Evolutionary conservation across 2,329 filamentous ascomycete species (phyloP), one percentile per base, ranked within the genome.

Genomic region (Gnomoniopsis smithogilvyi): DNA sequence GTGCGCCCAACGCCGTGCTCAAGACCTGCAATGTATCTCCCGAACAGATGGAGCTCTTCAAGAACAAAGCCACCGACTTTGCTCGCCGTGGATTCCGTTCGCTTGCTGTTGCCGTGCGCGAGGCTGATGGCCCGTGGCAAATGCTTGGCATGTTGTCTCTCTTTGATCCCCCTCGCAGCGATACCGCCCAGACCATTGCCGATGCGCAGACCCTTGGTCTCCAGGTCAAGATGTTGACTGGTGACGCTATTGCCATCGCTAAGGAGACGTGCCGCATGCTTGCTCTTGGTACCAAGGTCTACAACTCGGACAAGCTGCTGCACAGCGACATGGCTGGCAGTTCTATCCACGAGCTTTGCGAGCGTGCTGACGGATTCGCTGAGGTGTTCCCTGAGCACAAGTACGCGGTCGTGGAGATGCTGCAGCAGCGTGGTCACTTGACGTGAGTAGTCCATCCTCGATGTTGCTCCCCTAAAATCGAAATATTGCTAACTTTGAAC

Each of bases 181-280:
- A 91, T 73, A 91, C 89, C 63, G 88, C 88, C 65, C 87, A 90
- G 77, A 91, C 88, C 65, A 91, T 91, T 69, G 78, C 89, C 69
- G 88, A 91, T 77, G 88, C 88, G 64, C 86, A 90, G 74, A 83
- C 88, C 72, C 86, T 91, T 59, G 88, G 88, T 80, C 87, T 91
- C 36, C 85, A 84, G 65, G 88, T 91, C 67, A 91, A 91, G 84
- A 91, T 91, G 88, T 79, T 91, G 74, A 91, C 88, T 77, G 88
- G 88, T 83, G 88, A 91, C 71, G 88, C 88, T 64, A 89, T 91
- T 67, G 88, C 88, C 67, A 91, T 91, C 65, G 88, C 88, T 61
- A 91, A 91, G 79, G 88, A 91, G 77, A 91, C 88, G 66, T 91
- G 88, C 83, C 90, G 90, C 79, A 91, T 91, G 86, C 81, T 91